Evolutionary conservation across 129 eudicot species (phyloP), one percentile per base, ranked within the genome.

Genomic region (Ambrosia artemisiifolia): DNA sequence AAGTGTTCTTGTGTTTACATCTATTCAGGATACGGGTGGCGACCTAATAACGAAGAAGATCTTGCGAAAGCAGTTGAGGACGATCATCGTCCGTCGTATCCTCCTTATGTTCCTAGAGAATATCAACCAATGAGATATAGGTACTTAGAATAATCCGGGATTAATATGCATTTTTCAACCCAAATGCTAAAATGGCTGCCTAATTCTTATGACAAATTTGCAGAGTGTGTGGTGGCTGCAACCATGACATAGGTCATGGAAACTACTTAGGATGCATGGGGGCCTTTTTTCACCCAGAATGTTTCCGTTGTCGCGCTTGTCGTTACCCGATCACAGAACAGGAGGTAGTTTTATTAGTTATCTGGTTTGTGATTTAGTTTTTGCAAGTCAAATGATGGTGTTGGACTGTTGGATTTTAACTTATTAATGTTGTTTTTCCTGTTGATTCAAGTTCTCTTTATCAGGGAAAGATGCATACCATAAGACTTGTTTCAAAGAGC

Each of bases 221-320:
- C 82, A 90, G 99, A 80, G 53, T 83, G 19, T 95, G 99, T 79
- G 93, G 85, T 55, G 96, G 97, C 7, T 95, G 97, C 77, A 86
- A 95, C 48, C 87, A 75, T 16, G 95, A 95, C 57, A 90, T 95
- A 65, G 95, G 91, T n/a, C 76, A 66, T 81, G 99, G 99, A 8
- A 91, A 86, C 73, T 95, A 90, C 72, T 78, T 95, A 78, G 99
- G 97, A 80, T 95, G 96, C 86, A 95, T 90, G 97, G 99, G 99
- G 18, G 67, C 87, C 0, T 91, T 84, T 76, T 95, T 88, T 69
- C 99, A 95, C 65, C 99, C 97, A 0, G 84, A 83, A 32, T 95
- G 99, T 77, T 95, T 95, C 66, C 56, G 94, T 55, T 95, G 97
- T 60, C 96, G 82, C 57, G 85, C 96, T 16, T 95, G 99, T 78